Evolutionary conservation across 1,284 basidiomycete genomes (phyloP).

Genomic region (Wallemia mellicola): DNA sequence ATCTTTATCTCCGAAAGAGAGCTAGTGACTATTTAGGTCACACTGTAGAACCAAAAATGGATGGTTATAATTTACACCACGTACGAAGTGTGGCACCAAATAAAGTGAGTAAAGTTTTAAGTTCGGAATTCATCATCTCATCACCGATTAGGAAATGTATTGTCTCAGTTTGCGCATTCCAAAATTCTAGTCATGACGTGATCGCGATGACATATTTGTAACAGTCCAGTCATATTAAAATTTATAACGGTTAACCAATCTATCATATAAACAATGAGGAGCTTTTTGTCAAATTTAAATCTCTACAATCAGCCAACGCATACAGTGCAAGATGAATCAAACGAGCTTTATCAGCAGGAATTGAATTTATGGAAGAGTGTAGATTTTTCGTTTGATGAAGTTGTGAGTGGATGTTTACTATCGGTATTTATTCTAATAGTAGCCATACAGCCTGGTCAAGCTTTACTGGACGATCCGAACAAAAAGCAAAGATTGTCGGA

Average conservation of each 20-base stretch:
- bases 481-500: neutral
- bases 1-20: constrained; percentile 24
- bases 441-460: neutral
- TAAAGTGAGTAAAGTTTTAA: constrained; percentile 15
- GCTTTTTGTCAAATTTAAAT: neutral
- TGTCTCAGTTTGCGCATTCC: constrained; percentile 78
- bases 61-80: constrained; percentile 27
- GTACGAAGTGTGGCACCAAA: constrained; percentile 83
- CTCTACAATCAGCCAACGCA: neutral
- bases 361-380: neutral
- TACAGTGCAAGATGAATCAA: neutral
- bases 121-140: neutral
- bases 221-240: neutral
- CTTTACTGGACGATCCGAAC: neutral
- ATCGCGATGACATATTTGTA: neutral
- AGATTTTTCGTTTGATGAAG: neutral
- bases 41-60: constrained; percentile 24
- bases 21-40: constrained; percentile 36
- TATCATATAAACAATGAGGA: too few species aligned
- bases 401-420: neutral
- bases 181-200: neutral
- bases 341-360: neutral
- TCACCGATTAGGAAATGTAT: constrained; percentile 55
- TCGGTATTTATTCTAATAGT: neutral
- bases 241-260: neutral